These are phyloP conservation scores for Colletotrichum shisoi DNA, from an alignment of 2,329 filamentous ascomycete species.

Conservation along the genomic window DNA sequence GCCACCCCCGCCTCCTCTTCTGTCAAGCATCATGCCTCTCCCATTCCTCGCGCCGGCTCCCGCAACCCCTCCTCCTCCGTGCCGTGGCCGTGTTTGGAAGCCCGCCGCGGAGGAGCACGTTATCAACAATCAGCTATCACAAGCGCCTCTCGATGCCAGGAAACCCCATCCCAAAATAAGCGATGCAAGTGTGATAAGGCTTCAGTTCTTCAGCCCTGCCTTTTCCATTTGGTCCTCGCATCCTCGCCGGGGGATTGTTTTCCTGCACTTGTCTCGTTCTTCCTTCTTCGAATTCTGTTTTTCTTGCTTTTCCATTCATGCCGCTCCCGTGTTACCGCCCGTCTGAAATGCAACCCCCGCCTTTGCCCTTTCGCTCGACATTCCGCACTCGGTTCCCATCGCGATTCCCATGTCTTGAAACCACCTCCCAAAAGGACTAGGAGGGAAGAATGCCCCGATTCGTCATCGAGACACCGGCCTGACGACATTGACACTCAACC, in stretches of 20 bases:
- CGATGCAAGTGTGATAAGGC: constrained; percentile 9
- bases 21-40: constrained; percentile 31
- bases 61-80: background rate
- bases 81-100: background rate
- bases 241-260: too few species aligned
- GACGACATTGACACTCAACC: background rate
- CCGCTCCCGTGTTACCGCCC: too few species aligned
- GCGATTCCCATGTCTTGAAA: background rate
- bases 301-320: background rate
- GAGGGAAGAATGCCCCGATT: background rate
- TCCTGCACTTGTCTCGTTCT: background rate
- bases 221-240: background rate
- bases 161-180: background rate
- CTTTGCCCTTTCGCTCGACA: background rate
- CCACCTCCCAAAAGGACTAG: background rate
- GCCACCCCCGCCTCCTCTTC: background rate
- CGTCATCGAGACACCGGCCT: background rate
- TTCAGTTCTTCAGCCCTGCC: background rate
- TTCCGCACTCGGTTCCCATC: background rate
- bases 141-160: background rate
- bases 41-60: background rate
- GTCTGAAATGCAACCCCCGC: background rate
- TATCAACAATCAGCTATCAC: background rate
- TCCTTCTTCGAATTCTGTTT: background rate
- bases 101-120: constrained; percentile 4